Evolutionary conservation across 31 red algal genomes (phyloP).

Genomic region (Endocladia muricata): DNA sequence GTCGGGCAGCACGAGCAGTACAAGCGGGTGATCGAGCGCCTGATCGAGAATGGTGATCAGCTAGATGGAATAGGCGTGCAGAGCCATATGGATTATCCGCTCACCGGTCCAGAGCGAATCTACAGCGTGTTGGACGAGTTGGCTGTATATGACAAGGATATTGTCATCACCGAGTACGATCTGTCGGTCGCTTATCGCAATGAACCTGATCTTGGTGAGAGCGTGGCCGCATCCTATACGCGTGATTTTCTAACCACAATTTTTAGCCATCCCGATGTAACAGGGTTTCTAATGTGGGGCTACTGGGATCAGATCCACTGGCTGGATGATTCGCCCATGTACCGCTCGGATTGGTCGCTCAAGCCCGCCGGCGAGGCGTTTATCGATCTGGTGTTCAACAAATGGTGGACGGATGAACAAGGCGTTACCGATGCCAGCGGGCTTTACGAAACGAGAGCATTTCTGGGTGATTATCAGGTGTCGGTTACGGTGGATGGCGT

Average conservation of each 20-base stretch:
- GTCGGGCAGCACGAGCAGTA: constrained; percentile 1
- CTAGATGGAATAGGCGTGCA: constrained; percentile 20
- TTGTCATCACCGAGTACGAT: neutral
- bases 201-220: neutral
- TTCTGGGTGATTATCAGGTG: no score
- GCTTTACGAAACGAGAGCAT: neutral
- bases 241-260: constrained; percentile 8
- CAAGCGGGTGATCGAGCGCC: neutral
- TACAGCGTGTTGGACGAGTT: neutral
- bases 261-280: constrained; percentile 7
- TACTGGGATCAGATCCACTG: constrained; percentile 9
- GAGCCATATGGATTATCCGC: constrained; percentile 1
- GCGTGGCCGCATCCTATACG: constrained; percentile 11
- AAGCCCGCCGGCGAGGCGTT: constrained; percentile 13
- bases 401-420: constrained; percentile 28
- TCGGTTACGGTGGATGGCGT: no score
- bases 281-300: constrained; percentile 21
- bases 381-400: constrained; percentile 16
- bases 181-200: neutral
- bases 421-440: constrained; percentile 8
- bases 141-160: constrained; percentile 4
- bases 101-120: constrained; percentile 15
- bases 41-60: neutral
- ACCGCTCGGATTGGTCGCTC: neutral
- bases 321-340: neutral